Evolutionary conservation across 768 basidiomycete genomes (phyloP), one percentile per base, ranked within the genome.

Genomic region (Amanita muscaria): DNA sequence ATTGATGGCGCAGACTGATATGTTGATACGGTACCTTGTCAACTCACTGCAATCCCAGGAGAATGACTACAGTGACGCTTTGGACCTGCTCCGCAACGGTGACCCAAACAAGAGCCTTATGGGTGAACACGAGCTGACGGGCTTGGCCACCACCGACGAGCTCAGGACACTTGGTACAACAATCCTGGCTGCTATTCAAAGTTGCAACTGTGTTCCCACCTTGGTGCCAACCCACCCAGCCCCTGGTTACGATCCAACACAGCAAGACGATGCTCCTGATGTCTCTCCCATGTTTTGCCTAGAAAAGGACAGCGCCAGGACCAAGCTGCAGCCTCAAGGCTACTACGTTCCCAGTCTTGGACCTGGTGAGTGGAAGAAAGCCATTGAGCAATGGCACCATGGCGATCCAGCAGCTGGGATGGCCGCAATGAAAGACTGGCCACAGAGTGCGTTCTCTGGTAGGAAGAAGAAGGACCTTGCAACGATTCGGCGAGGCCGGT

Each of bases 11-110:
- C 30, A 63, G 60, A 54, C 59, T 5, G 65, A 67, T 47, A 64
- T 59, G 4, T 35, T 67, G 19, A 61, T 65, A 43, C 54, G 54
- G 24, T 67, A 66, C 43, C 59, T 67, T 3, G 27, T 67, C 15
- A 60, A 68, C 41, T 58, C 58, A 5, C 49, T 66, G 4, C 54
- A 60, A 19, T 56, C 53, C 10, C 59, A 55, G 29, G 64, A 66
- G 44, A 52, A 51, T n/a, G 53, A 52, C 2, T 58, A 66, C 43
- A 43, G 56, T 1, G 54, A 64, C 36, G 58, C 59, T 0, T 47
- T 68, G 4, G 40, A 53, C 44, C 65, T 65, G 3, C 32, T 51
- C 19, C 48, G 42, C 1, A 39, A 36, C 0, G n/a, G n/a, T n/a
- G 40, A 41, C 18, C 42, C 49, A 1, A 48, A 47, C 10, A 50